Percentiles rank a stretch among this genome's conserved stretches.
phyloP scores from a whole-genome alignment of 306 rosid genomes.

The Luffa acutangula region DNA sequence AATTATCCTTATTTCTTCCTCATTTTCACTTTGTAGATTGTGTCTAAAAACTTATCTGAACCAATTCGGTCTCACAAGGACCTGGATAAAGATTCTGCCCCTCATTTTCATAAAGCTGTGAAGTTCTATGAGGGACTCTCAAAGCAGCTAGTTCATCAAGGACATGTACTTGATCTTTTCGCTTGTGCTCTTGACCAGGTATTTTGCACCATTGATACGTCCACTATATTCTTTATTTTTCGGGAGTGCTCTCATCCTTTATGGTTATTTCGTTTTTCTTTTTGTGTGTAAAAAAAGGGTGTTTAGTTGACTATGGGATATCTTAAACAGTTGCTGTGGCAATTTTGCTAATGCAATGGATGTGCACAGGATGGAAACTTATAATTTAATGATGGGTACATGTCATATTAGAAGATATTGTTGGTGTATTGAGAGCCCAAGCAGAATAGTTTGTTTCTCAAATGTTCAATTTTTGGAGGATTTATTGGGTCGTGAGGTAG shows the following conservation, averaged over 20 bases:
- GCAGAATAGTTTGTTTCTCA: background rate
- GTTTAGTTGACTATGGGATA: background rate
- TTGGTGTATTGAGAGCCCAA: background rate
- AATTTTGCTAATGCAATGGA: background rate
- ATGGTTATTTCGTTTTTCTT: background rate
- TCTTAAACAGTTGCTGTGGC: background rate
- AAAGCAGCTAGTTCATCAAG: conserved; percentile 97
- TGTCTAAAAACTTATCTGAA: conserved; percentile 73
- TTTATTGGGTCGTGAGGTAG: background rate
- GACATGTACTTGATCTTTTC: conserved; percentile 91
- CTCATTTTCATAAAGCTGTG: conserved; percentile 73
- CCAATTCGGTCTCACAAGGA: conserved; percentile 99
- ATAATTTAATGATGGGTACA: background rate
- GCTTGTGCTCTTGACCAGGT: conserved; percentile 99
- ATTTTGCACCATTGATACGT: conserved; percentile 7
- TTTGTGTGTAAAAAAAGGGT: background rate
- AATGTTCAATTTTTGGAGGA: background rate
- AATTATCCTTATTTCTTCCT: background rate
- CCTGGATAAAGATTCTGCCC: conserved; percentile 92
- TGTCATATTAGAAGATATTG: background rate
- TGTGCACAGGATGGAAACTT: background rate
- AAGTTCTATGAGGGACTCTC: conserved; percentile 86
- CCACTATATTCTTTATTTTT: background rate
- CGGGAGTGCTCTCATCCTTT: background rate
- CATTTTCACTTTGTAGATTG: conserved; percentile 45